Conservation (phyloP, 768 basidiomycete genomes). For the Leucocoprinus leucothites region DNA sequence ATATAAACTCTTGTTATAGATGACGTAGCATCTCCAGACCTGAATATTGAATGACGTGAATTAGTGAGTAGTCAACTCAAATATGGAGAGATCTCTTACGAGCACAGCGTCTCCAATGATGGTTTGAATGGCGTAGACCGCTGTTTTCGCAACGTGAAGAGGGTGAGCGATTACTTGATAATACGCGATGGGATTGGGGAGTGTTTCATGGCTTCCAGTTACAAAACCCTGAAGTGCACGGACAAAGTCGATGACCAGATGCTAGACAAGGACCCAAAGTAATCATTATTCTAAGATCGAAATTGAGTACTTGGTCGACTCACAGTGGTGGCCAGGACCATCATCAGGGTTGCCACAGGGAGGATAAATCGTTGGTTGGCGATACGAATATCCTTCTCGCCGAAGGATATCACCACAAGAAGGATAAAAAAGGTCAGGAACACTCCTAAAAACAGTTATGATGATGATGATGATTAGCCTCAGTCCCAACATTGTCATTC, state of each 20-base stretch:
- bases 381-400: not conserved
- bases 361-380: conserved; percentile 8
- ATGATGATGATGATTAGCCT: too few species aligned
- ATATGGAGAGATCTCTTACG: not conserved
- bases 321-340: conserved; percentile 1
- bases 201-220: not conserved
- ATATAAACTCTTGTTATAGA: not conserved
- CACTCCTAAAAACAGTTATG: not conserved
- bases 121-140: not conserved
- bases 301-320: not conserved
- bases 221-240: conserved; percentile 2
- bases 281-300: too few species aligned
- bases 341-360: conserved; percentile 3
- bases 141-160: conserved; percentile 3
- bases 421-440: conserved; percentile 4
- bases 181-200: not conserved
- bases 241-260: not conserved
- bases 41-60: not conserved
- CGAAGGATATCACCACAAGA: conserved; percentile 3
- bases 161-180: not conserved
- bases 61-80: not conserved
- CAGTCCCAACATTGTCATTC: not conserved
- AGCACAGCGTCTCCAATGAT: conserved; percentile 4
- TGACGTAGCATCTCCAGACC: conserved; percentile 7
- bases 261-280: not conserved